Evolutionary conservation across 2,329 filamentous ascomycete genomes (phyloP).

Genomic region (Grosmannia clavigera): DNA sequence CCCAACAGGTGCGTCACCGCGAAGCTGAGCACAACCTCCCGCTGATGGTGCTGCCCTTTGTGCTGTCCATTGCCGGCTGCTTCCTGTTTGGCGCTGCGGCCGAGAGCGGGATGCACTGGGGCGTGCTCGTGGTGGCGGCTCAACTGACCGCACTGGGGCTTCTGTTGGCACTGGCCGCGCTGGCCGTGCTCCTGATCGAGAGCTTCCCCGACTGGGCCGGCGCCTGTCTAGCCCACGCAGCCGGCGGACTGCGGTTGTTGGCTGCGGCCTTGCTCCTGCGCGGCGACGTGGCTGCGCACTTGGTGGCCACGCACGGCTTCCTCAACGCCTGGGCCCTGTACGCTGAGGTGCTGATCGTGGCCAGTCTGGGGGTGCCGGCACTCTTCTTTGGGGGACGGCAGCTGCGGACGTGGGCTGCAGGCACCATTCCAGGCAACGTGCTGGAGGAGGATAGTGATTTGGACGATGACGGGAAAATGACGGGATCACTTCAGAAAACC

Average conservation of each 20-base stretch:
- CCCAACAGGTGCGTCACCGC: slow-evolving; percentile 9
- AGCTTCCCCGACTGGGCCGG: slow-evolving; percentile 21
- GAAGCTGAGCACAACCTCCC: slow-evolving; percentile 22
- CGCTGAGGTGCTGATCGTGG: slow-evolving; percentile 19
- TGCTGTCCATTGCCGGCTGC: slow-evolving; percentile 16
- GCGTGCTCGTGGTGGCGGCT: slow-evolving; percentile 15
- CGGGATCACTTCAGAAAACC: neutral
- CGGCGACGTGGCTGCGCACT: slow-evolving; percentile 13
- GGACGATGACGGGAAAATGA: neutral
- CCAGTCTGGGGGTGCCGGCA: slow-evolving; percentile 17
- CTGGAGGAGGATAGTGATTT: neutral
- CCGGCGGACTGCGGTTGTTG: slow-evolving; percentile 19
- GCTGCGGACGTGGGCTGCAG: slow-evolving; percentile 18
- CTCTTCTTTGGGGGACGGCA: slow-evolving; percentile 17
- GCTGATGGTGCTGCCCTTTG: slow-evolving; percentile 19
- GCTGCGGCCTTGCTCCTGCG: slow-evolving; percentile 19
- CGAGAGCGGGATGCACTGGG: slow-evolving; percentile 17
- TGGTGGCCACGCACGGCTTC: slow-evolving; percentile 17
- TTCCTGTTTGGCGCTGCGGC: slow-evolving; percentile 20
- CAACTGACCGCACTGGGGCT: slow-evolving; percentile 19
- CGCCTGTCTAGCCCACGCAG: slow-evolving; percentile 21
- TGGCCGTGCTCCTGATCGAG: slow-evolving; percentile 21
- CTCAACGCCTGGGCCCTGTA: slow-evolving; percentile 19
- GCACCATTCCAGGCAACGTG: slow-evolving; percentile 11
- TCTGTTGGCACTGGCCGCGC: slow-evolving; percentile 16